Base-by-base conservation (phyloP, 2,329 filamentous ascomycete genomes). In the Aureobasidium sp. region DNA sequence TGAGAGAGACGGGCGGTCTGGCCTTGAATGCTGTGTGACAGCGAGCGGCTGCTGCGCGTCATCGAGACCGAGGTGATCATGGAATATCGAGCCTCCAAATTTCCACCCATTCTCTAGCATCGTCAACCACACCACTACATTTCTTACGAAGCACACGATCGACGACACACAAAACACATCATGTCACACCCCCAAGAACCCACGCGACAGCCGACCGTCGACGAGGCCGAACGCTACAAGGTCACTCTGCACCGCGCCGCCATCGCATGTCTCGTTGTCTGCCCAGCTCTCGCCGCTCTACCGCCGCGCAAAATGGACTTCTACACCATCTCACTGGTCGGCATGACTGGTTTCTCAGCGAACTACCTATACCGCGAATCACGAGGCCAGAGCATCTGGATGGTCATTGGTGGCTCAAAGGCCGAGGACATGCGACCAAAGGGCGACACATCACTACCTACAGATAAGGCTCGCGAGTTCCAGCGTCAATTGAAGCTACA, bases 291-390 rank as follows among this genome's bases (percentile, higher is more conserved):
- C 55, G 78, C 79, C 51, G 68, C 79, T 14, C 72, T 86, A 10
- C 84, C 84, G 10, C 84, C 84, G 0, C 81, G 84, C 49, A 86
- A 86, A 72, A 71, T 87, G 53, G 84, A 86, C 68, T 67, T 82
- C 59, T 85, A 84, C 73, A 86, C 83, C n/a, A 76, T 84, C 66
- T 76, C 75, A 0, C 77, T 86, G 8, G 72, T 77, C 45, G 71
- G 76, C 32, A 76, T 77, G 2, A 82, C 79, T 66, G 71, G 78
- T 61, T 73, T 78, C 37, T 79, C 78, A 9, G 78, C 78, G 9
- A 78, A 81, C 68, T 77, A 82, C 64, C 71, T 83, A 4, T 68
- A 72, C 14, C 72, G 72, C 42, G 72, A 77, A 53, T 72, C 73
- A 55, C 76, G 71, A 32, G 75, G 76, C 6, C 71, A 70, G 21